Evolutionary conservation across 177 flowering plant species (phyloP), one percentile per base, ranked within the genome.

Genomic region (Vitis hybrid): DNA sequence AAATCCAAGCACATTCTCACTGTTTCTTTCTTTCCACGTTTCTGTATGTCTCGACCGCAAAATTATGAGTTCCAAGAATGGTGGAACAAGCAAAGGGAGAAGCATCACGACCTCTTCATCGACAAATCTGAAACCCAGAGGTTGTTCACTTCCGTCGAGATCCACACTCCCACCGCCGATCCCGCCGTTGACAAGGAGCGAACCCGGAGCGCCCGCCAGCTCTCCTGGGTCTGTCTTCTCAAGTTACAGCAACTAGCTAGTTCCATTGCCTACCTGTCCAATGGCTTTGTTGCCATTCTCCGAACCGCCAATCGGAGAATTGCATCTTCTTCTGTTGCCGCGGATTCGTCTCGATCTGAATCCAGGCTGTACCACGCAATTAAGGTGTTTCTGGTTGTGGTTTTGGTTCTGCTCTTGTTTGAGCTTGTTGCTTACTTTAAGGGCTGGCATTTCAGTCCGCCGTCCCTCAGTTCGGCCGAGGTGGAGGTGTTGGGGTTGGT

Each of bases 381-480:
- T 58, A 88, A 85, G 66, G 71, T 72, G 45, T 88, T 93, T 60
- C 34, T 90, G 67, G 50, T 74, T 3, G 51, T 89, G 12, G 88
- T 85, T 1, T 34, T 91, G 7, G 6, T 77, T 13, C 64, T 93
- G 64, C 74, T 95, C 12, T 57, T 74, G 14, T 74, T 90, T 51
- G 99, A 95, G 79, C 80, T 91, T 8, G 72, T 80, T 0, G 99
- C 99, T 1, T 91, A 90, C 83, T 95, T 82, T 58, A 89, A 82
- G 51, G 99, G 98, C 18, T 95, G 97, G 98, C 98, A 95, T 86
- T 91, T 91, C 70, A 82, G 86, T 48, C 90, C 90, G 10, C 94
- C 97, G 0, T 67, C 83, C 4, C 70, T 83, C 30, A 72, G 58
- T 21, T 76, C 84, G 4, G 84, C 79, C 26, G 89, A 84, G 4